Base-by-base conservation (phyloP, 768 basidiomycete species). In the Leccinum longicurvipes region DNA sequence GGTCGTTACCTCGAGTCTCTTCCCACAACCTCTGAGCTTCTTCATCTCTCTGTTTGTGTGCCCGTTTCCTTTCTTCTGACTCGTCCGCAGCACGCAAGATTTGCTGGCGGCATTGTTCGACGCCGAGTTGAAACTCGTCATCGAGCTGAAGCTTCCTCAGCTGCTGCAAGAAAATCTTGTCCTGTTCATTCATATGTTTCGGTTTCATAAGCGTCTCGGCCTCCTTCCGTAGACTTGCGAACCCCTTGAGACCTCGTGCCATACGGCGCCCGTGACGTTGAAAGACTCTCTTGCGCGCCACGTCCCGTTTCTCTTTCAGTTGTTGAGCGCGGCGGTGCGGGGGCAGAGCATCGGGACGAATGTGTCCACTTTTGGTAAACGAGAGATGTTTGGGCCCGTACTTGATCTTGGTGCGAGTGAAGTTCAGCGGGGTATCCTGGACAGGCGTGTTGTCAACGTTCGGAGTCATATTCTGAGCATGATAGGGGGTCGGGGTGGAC, bases 111-210 rank as follows among this genome's bases (percentile, higher is more conserved):
- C 42, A 65, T 14, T n/a, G 19, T 39, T 59, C 65, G 24, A 72
- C 59, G 12, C 54, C 55, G 8, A 67, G 51, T 0, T 41, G 7
- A 34, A 56, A 19, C 7, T 25, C 10, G 1, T 64, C 57, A 2
- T 72, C 54, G 2, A 63, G 11, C 1, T 59, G 53, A 24, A 71
- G 60, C 0, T 39, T 50, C 21, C 6, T 19, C 0, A 72, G 53
- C 17, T 71, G 69, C 47, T 57, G 12, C 52, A 69, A 34, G 42
- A 73, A 69, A 19, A 71, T 60, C 12, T 11, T 48, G 31, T 73
- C 70, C 25, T 66, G 55, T 6, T 21, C 15, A 19, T 46, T 27
- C 65, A 69, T 64, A 14, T 32, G 19, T 4, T 32, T 51, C 2
- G 57, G 48, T 5, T 15, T 27, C 65, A 69, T 71, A 10, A 65